A percentile compares a stretch with the other conserved stretches of the same genome.
phyloP scores from a whole-genome alignment of 176 grass and related monocot species.

The Zea luxurians region DNA sequence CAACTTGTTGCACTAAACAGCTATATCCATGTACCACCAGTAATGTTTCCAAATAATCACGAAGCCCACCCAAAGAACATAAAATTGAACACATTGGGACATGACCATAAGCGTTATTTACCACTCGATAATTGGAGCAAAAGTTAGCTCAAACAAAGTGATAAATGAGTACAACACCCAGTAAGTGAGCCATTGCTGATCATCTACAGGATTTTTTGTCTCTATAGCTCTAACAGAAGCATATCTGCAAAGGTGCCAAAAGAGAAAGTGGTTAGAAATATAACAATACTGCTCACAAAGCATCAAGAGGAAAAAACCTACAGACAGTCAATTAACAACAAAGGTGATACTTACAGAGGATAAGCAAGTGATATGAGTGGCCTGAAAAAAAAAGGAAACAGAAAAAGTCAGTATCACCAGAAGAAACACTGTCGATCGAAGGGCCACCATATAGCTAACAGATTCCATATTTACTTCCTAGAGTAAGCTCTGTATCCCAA shows the following conservation, averaged over 20 bases:
- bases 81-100: conserved; percentile 4
- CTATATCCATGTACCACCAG: conserved; percentile 2
- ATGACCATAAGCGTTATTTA: conserved; percentile 21
- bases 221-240: conserved; percentile 94
- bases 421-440: background rate
- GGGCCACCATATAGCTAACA: background rate
- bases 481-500: background rate
- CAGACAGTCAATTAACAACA: background rate
- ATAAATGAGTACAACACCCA: conserved; percentile 99
- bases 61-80: background rate
- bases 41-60: conserved; percentile 6
- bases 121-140: conserved; percentile 81
- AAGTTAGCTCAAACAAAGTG: conserved; percentile 95
- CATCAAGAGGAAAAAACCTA: background rate
- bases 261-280: conserved; percentile 8
- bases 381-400: conserved; percentile 51
- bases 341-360: conserved; percentile 69
- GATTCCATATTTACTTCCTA: background rate
- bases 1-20: conserved; percentile 12
- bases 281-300: background rate
- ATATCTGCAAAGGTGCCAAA: conserved; percentile 56
- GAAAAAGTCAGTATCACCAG: background rate
- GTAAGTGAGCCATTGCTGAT: conserved; percentile 99
- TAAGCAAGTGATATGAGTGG: conserved; percentile 92
- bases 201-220: conserved; percentile 91